Evolutionary conservation across 495 filamentous ascomycete genomes (phyloP), one percentile per base, ranked within the genome.

Genomic region (Margaritispora aquatica): DNA sequence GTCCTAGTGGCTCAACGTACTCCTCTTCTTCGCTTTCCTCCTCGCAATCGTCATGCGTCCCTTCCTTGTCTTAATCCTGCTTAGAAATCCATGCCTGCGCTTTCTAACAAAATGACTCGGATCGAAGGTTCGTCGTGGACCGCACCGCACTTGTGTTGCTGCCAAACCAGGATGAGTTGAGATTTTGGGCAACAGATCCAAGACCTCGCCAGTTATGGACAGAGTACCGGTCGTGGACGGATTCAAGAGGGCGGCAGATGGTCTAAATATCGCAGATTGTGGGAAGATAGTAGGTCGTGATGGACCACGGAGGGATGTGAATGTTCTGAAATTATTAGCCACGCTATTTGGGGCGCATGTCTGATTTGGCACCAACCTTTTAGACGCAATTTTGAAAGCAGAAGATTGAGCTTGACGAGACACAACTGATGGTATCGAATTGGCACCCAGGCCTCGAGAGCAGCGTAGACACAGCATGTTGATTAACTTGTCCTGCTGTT

Each of bases 81-180:
- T 73, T 69, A 89, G 71, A 71, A 88, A 89, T 0, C 87, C 87
- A 70, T 83, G 81, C 59, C 87, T 75, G 60, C 87, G 75, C 74
- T 89, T 90, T 69, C 88, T 78, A 46, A 90, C 86, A 51, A 80
- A 70, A 61, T 88, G 85, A 52, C 80, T 85, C 2, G 86, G 86
- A 50, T 80, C 78, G 65, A 78, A 89, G 3, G 87, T 89, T 58
- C 80, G 65, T 57, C 87, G 75, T 41, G 79, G 80, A 7, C 75
- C 83, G 61, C 74, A 74, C 21, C 80, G 75, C 10, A 83, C 69
- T 66, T 84, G 82, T 34, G 72, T 66, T 20, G 63, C 54, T 19
- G 61, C 64, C 48, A 84, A 54, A 1, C 71, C 72, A 27, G 82
- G 74, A 60, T 82, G 78, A n/a, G 73, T 54, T 11, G 77, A 79